These are phyloP conservation scores for Aspergillus ellipticus DNA, from an alignment of 495 filamentous ascomycete genomes.

Conservation along the genomic window DNA sequence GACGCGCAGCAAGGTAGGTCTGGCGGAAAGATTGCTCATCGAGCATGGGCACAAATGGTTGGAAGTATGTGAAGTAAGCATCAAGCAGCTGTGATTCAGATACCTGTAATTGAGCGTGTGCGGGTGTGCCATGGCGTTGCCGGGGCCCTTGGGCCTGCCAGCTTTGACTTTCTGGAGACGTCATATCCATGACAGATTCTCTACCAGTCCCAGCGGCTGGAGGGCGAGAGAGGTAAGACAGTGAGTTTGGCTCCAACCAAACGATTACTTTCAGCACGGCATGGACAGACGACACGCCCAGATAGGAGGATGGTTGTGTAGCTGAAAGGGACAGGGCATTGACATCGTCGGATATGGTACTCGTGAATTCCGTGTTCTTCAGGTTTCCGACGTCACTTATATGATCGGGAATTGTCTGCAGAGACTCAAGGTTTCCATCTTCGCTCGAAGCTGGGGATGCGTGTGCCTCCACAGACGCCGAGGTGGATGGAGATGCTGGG, in stretches of 20 bases:
- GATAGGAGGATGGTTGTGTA: conserved; percentile 68
- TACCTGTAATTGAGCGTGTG: conserved; percentile 16
- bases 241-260: conserved; percentile 63
- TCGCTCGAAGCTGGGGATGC: conserved; percentile 37
- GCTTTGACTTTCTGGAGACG: conserved; percentile 25
- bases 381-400: conserved; percentile 22
- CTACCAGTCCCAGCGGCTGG: conserved; percentile 25
- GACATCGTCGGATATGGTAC: conserved; percentile 74
- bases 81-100: conserved; percentile 60
- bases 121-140: conserved; percentile 28
- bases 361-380: conserved; percentile 47
- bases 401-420: conserved; percentile 42
- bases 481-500: conserved; percentile 38
- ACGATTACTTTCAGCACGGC: conserved; percentile 78
- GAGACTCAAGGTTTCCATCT: conserved; percentile 39
- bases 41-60: conserved; percentile 71
- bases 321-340: conserved; percentile 74
- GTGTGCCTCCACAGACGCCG: conserved; percentile 38
- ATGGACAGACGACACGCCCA: conserved; percentile 79
- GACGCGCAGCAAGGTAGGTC: conserved; percentile 62
- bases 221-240: conserved; percentile 51
- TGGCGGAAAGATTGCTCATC: conserved; percentile 72
- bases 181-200: conserved; percentile 13
- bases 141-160: conserved; percentile 24
- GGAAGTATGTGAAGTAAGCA: conserved; percentile 73